Evolutionary conservation across 495 filamentous ascomycete genomes (phyloP).

Genomic region (Aspergillus nidulans): DNA sequence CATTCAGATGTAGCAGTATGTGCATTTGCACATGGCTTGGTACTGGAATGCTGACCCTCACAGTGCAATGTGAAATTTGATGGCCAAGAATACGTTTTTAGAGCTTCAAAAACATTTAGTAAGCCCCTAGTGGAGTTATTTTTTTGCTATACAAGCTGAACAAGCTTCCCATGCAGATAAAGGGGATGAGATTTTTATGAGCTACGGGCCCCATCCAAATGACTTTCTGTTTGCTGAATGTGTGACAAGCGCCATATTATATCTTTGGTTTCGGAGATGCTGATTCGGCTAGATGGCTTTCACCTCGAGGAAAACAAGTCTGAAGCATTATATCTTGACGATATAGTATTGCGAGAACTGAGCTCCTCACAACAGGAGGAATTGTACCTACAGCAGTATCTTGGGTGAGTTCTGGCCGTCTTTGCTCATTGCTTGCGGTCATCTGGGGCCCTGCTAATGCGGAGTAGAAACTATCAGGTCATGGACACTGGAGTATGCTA

Average conservation of each 20-base stretch:
- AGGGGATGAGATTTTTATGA: conserved; percentile 74
- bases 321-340: conserved; percentile 66
- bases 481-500: conserved; percentile 60
- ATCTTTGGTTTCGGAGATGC: background rate
- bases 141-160: background rate
- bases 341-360: conserved; percentile 56
- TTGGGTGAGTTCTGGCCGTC: conserved; percentile 42
- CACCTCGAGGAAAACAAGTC: conserved; percentile 61
- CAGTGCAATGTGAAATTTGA: conserved; percentile 62
- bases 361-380: conserved; percentile 39
- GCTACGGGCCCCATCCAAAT: conserved; percentile 75
- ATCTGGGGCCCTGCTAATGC: conserved; percentile 7
- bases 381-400: conserved; percentile 55
- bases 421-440: background rate
- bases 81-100: conserved; percentile 56
- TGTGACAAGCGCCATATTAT: conserved; percentile 21
- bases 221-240: conserved; percentile 79
- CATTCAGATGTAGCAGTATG: conserved; percentile 54
- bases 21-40: conserved; percentile 1
- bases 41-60: background rate
- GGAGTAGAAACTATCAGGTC: conserved; percentile 55
- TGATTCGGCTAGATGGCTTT: conserved; percentile 59
- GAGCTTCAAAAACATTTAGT: conserved; percentile 52
- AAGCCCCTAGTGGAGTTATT: conserved; percentile 4
- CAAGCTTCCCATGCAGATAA: conserved; percentile 17